Conservation (phyloP, 768 basidiomycete species). For the Leucocoprinus leucothites region DNA sequence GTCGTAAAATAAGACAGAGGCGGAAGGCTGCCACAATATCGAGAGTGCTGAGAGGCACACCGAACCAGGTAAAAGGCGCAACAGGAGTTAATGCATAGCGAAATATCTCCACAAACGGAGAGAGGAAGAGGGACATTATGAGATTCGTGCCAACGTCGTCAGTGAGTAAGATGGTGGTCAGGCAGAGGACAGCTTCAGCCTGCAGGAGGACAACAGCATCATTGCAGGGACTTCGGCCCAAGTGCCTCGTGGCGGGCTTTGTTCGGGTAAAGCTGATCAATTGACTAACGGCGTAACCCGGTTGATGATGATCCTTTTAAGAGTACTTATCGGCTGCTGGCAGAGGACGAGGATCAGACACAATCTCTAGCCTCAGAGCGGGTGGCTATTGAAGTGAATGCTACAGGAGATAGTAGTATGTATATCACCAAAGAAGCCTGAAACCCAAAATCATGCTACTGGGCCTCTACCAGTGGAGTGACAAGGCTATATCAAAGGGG, state of each 20-base stretch:
- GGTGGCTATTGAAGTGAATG: too few species aligned
- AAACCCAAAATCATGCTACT: too few species aligned
- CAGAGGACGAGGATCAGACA: too few species aligned
- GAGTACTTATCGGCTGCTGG: too few species aligned
- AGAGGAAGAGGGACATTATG: conserved; percentile 15
- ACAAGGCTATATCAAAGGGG: too few species aligned
- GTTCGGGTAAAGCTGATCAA: not conserved
- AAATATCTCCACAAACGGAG: conserved; percentile 48
- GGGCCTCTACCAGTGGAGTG: too few species aligned
- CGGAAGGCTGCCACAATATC: conserved; percentile 68
- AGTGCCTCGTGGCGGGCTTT: not conserved
- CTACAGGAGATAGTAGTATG: too few species aligned
- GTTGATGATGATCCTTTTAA: too few species aligned
- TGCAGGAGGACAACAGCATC: not conserved
- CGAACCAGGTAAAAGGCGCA: conserved; percentile 68
- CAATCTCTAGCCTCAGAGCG: too few species aligned
- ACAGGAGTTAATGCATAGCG: conserved; percentile 54
- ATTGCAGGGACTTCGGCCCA: not conserved
- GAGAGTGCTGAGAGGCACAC: conserved; percentile 53
- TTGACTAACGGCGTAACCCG: not conserved
- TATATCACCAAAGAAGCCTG: too few species aligned
- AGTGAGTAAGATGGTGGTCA: not conserved
- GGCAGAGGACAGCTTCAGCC: not conserved
- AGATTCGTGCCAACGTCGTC: conserved; percentile 4
- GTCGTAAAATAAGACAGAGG: conserved; percentile 66